Evolutionary conservation across 371 early-diverging fungal species (phyloP).

Genomic region (Fennellomyces sp.): DNA sequence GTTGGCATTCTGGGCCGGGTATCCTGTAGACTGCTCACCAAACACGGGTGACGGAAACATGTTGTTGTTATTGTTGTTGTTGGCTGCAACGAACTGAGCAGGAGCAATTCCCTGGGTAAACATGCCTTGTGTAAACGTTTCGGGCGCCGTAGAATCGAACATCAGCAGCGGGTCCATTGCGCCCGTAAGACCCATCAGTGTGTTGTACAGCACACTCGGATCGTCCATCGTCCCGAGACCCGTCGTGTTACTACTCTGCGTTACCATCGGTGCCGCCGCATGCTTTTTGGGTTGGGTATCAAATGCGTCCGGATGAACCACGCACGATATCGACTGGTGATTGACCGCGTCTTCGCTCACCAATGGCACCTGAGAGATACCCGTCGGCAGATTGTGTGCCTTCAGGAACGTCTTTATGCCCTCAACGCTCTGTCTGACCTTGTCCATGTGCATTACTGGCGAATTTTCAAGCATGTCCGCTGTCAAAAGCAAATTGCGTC

Average conservation of each 20-base stretch:
- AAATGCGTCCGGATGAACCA: constrained; percentile 32
- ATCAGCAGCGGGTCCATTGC: background rate
- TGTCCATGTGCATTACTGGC: constrained; percentile 54
- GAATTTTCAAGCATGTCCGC: constrained; percentile 41
- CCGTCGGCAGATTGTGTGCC: constrained; percentile 27
- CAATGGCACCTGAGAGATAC: constrained; percentile 38
- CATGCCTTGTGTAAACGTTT: constrained; percentile 5
- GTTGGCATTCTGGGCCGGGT: background rate
- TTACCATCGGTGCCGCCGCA: too few species aligned
- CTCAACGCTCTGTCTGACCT: constrained; percentile 46
- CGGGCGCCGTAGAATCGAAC: constrained; percentile 16
- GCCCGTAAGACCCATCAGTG: background rate
- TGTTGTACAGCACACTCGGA: too few species aligned
- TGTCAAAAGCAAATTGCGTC: constrained; percentile 45
- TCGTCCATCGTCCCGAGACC: background rate
- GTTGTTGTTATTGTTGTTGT: background rate
- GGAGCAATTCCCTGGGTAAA: background rate
- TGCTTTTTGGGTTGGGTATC: too few species aligned
- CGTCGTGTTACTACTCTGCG: background rate
- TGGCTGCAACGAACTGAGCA: background rate
- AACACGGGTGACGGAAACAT: constrained; percentile 6
- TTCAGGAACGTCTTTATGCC: constrained; percentile 39
- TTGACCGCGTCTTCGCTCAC: constrained; percentile 37
- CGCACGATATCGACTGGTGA: constrained; percentile 36
- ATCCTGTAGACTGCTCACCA: too few species aligned